phyloP scores from a whole-genome alignment of 1,139 yeast genomes.

The Yamadazyma membranifaciens region DNA sequence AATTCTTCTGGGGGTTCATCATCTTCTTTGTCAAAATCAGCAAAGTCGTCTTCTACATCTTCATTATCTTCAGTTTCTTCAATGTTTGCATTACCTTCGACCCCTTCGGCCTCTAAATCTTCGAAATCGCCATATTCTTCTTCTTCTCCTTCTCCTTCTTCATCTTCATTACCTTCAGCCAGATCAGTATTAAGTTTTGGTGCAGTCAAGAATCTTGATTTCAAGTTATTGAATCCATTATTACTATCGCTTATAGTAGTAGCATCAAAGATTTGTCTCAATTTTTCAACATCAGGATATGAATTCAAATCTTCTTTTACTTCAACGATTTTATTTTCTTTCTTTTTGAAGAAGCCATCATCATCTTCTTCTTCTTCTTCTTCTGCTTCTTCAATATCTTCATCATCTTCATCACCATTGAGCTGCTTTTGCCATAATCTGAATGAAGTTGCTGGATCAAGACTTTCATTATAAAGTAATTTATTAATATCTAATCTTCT shows the following conservation, averaged over 20 bases:
- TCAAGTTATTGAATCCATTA: constrained; percentile 47
- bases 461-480: constrained; percentile 71
- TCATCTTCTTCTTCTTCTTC: constrained; percentile 45
- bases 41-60: constrained; percentile 39
- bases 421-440: constrained; percentile 64
- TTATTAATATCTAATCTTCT: constrained; percentile 79
- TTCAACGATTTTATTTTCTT: constrained; percentile 27
- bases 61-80: constrained; percentile 26
- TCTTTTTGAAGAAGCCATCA: constrained; percentile 63
- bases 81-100: constrained; percentile 21
- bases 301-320: constrained; percentile 36
- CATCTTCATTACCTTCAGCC: constrained; percentile 31
- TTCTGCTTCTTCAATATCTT: constrained; percentile 40
- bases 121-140: constrained; percentile 77
- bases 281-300: constrained; percentile 48
- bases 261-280: constrained; percentile 55
- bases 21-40: constrained; percentile 55
- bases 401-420: constrained; percentile 45
- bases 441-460: constrained; percentile 73
- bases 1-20: constrained; percentile 39
- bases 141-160: constrained; percentile 26
- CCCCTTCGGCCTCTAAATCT: constrained; percentile 60
- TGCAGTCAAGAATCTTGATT: constrained; percentile 65
- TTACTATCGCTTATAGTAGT: constrained; percentile 30
- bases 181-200: constrained; percentile 51